These are phyloP conservation scores for Apostasia ramifera DNA, from an alignment of 106 monocot genomes.

Conservation along the genomic window DNA sequence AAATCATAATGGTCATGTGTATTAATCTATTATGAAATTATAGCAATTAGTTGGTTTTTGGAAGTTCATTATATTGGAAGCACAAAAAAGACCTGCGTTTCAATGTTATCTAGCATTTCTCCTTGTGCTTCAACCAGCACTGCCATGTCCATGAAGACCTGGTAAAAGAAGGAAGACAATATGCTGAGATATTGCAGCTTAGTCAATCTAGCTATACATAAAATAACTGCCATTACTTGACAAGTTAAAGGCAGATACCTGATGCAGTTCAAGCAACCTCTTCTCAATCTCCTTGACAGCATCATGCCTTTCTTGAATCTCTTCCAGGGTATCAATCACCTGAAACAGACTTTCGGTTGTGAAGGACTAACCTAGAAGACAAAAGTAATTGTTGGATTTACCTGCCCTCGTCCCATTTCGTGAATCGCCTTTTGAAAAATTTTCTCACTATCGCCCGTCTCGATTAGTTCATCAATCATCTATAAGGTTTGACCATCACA, in stretches of 20 bases:
- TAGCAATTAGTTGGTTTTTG: too few relatives aligned
- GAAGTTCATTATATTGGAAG: neutral
- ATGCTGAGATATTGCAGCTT: neutral
- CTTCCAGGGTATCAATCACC: constrained; percentile 6
- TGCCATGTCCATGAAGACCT: constrained; percentile 11
- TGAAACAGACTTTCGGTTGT: neutral
- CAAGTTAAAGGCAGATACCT: neutral
- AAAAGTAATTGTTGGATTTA: neutral
- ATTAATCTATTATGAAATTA: too few relatives aligned
- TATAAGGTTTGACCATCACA: neutral
- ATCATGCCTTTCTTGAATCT: constrained; percentile 12
- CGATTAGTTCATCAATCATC: constrained; percentile 56
- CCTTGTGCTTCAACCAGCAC: constrained; percentile 9
- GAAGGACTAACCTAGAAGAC: neutral
- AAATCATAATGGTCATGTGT: too few relatives aligned
- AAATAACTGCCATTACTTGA: neutral
- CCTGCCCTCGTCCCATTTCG: constrained; percentile 54
- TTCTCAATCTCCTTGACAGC: constrained; percentile 8
- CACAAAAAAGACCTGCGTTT: constrained; percentile 5
- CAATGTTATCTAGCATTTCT: constrained; percentile 10
- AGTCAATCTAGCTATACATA: neutral
- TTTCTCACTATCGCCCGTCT: constrained; percentile 53
- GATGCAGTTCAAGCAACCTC: constrained; percentile 9
- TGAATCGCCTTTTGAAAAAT: constrained; percentile 59
- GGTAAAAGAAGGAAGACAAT: neutral